Evolutionary conservation across 2,329 filamentous ascomycete species (phyloP).

Genomic region (Aspergillus carbonarius): DNA sequence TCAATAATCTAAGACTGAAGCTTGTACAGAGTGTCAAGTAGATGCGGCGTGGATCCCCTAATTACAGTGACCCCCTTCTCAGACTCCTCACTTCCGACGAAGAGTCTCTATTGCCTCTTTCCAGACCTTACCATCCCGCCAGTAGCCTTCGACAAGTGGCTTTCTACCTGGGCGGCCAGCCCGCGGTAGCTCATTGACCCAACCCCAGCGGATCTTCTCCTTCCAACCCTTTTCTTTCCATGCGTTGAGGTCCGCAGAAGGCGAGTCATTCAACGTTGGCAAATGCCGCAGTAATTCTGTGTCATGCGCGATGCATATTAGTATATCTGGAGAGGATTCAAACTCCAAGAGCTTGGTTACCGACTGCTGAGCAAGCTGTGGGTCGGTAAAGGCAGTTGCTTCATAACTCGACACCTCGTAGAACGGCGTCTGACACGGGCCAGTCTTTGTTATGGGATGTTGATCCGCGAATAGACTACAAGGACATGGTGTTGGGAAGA

Average conservation of each 20-base stretch:
- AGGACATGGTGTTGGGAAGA: constrained; percentile 4
- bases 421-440: constrained; percentile 1
- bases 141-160: constrained; percentile 5
- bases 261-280: constrained; percentile 2
- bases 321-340: not conserved
- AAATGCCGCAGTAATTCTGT: not conserved
- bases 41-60: not conserved
- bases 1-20: not conserved
- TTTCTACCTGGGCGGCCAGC: constrained; percentile 1
- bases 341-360: constrained; percentile 1
- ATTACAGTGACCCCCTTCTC: too few species aligned
- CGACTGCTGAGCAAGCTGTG: not conserved
- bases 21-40: not conserved
- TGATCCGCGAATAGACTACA: constrained; percentile 3
- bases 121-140: constrained; percentile 7
- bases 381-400: not conserved
- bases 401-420: constrained; percentile 2
- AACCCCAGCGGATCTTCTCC: constrained; percentile 9
- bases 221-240: constrained; percentile 11
- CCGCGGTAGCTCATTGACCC: constrained; percentile 9
- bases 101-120: not conserved
- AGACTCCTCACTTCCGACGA: not conserved
- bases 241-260: constrained; percentile 1
- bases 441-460: not conserved
- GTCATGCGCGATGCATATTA: constrained; percentile 11